Conservation (phyloP, 2,329 filamentous ascomycete genomes). For the Sporothrix humicola region DNA sequence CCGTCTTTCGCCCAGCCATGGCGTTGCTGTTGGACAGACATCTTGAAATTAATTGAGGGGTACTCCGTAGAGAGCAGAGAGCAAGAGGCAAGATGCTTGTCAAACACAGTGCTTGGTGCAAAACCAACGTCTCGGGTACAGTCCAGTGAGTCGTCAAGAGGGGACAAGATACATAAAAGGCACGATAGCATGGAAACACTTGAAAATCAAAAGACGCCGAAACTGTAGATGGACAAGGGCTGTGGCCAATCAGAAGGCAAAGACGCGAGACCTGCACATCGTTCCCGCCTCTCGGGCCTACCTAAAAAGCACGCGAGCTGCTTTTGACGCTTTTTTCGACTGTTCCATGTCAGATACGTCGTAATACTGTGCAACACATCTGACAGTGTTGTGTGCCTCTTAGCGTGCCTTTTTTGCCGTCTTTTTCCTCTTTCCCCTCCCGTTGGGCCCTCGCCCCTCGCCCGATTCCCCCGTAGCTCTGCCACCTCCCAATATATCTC, state of each 20-base stretch:
- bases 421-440: not conserved
- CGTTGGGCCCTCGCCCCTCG: not conserved
- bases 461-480: conserved; percentile 13
- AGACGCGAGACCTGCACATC: conserved; percentile 31
- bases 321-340: not conserved
- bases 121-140: too few relatives aligned
- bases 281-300: conserved; percentile 14
- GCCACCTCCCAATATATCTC: conserved; percentile 26
- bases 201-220: not conserved
- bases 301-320: conserved; percentile 17
- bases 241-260: conserved; percentile 26
- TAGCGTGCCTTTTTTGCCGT: not conserved
- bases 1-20: not conserved
- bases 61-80: too few relatives aligned
- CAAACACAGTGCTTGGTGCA: not conserved
- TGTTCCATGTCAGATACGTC: not conserved
- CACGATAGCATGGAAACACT: not conserved
- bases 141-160: too few relatives aligned
- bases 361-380: not conserved
- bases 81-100: not conserved
- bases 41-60: conserved; percentile 8
- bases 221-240: not conserved
- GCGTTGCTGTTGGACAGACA: not conserved
- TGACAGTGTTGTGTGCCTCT: not conserved
- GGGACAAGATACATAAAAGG: not conserved